A percentile compares a stretch with the other conserved stretches of the same genome.
phyloP scores from a whole-genome alignment of 768 basidiomycete genomes.

The Pisolithus orientalis region DNA sequence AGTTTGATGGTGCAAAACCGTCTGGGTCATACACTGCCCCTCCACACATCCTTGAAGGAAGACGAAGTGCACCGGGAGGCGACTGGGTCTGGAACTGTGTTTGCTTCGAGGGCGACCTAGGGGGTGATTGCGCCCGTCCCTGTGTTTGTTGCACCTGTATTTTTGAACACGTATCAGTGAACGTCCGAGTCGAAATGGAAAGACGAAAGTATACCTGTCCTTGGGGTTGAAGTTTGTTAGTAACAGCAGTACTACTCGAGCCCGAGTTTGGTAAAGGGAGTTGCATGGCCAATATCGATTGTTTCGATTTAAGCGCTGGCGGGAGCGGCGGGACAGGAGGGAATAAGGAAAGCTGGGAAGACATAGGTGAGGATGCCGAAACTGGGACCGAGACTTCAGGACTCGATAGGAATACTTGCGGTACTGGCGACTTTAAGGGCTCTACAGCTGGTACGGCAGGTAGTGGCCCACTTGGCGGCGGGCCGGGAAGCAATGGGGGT shows the following conservation, averaged over 20 bases:
- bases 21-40: conserved; percentile 16
- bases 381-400: background rate
- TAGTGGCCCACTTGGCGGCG: conserved; percentile 24
- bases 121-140: background rate
- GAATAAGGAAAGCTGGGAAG: conserved; percentile 15
- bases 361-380: background rate
- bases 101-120: background rate
- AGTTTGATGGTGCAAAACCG: background rate
- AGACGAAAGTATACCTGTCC: background rate
- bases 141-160: background rate
- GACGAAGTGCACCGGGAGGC: conserved; percentile 23
- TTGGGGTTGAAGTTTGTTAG: conserved; percentile 10
- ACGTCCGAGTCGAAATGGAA: too few relatives aligned
- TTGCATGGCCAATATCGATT: conserved; percentile 7
- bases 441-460: conserved; percentile 18
- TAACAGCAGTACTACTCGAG: background rate
- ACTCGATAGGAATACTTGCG: background rate
- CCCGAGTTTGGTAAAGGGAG: conserved; percentile 7
- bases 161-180: background rate
- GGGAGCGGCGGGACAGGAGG: conserved; percentile 21
- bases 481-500: conserved; percentile 12
- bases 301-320: conserved; percentile 6
- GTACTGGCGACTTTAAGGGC: background rate
- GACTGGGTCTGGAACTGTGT: conserved; percentile 10
- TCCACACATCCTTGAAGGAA: conserved; percentile 27